Base-by-base conservation (phyloP, 495 filamentous ascomycete species). In the Talaromyces proteolyticus region DNA sequence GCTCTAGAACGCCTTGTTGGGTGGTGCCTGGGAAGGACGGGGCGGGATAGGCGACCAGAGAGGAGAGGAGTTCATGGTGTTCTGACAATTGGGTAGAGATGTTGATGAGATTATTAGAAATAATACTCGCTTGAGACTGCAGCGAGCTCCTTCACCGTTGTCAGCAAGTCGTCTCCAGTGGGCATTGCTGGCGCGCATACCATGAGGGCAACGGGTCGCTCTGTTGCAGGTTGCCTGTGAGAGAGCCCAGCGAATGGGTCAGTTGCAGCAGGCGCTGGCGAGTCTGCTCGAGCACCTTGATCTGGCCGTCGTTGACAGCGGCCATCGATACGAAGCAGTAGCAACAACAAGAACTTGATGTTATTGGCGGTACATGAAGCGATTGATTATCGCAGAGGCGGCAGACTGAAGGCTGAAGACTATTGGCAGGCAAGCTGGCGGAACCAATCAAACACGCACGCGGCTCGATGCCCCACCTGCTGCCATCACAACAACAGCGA, bases 1-100 rank as follows among this genome's bases (percentile, higher is more conserved):
- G 72, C 6, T 75, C 64, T 1, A 92, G 77, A 4, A 83, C 66
- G 39, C 57, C 65, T 42, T 85, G 80, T 58, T 91, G 80, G 8
- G 79, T 84, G 39, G 81, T 81, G 10, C 84, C 80, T 8, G 88
- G 88, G 67, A 85, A 91, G 48, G 82, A 80, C 4, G 89, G 86
- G 3, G 81, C 77, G 1, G 89, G 89, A 63, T 90, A 89, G 42
- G 84, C 78, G 54, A 79, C 79, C 42, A 85, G 62, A 16, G 78
- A 77, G 45, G 73, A 68, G 39, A 91, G 76, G 42, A 87, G 75
- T 20, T 77, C 75, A 44, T 77, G 61, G 54, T 87, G 74, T 20
- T 78, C 73, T 48, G 71, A 71, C 16, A 81, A 68, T 55, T 82
- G 73, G 24, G 77, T 68, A 43, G 82, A 77, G 53, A 87, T 70